These are phyloP conservation scores for Lipomyces chichibuensis DNA, from an alignment of 805 yeast genomes.

Conservation along the genomic window DNA sequence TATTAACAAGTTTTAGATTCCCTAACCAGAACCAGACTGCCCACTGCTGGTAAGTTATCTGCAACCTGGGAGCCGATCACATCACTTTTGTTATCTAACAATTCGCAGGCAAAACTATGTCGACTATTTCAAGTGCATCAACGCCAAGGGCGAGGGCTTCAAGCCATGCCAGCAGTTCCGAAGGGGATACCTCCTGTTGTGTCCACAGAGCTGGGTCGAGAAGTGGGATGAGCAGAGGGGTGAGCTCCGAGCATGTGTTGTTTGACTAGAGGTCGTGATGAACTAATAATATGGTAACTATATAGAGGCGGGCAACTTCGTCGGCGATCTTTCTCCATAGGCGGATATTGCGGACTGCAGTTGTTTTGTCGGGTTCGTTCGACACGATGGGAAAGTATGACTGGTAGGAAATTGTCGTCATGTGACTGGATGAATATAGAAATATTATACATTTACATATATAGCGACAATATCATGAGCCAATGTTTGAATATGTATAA, in stretches of 20 bases:
- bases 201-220: slow-evolving; percentile 47
- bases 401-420: neutral
- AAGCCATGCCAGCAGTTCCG: slow-evolving; percentile 96
- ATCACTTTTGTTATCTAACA: neutral
- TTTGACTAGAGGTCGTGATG: neutral
- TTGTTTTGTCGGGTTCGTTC: neutral
- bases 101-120: slow-evolving; percentile 74
- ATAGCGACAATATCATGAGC: neutral
- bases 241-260: slow-evolving; percentile 6
- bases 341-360: neutral
- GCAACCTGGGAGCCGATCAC: neutral
- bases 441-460: neutral
- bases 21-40: slow-evolving; percentile 97
- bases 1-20: slow-evolving; percentile 55
- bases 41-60: slow-evolving; percentile 74
- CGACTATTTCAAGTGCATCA: slow-evolving; percentile 96
- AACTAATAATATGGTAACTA: neutral
- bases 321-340: slow-evolving; percentile 34
- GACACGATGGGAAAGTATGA: neutral
- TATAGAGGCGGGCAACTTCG: slow-evolving; percentile 38
- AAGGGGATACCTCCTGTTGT: slow-evolving; percentile 64
- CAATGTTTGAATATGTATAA: neutral
- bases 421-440: neutral
- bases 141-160: slow-evolving; percentile 96
- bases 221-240: slow-evolving; percentile 52